Evolutionary conservation across 2,329 filamentous ascomycete genomes (phyloP).

Genomic region (Mycosphaerella sp.): DNA sequence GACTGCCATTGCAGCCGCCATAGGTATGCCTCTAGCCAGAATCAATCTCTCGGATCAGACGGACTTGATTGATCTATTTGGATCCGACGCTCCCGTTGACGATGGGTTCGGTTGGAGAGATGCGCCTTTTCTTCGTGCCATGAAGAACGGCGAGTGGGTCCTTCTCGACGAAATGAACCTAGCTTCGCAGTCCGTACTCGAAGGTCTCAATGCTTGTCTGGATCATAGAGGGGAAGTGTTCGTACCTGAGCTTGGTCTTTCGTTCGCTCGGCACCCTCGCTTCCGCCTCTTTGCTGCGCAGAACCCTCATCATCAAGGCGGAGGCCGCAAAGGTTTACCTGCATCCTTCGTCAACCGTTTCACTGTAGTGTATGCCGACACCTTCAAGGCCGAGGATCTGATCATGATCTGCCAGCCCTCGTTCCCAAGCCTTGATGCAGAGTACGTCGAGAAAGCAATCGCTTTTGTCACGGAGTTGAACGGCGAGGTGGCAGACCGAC

Average conservation of each 20-base stretch:
- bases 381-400: constrained; percentile 76
- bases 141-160: constrained; percentile 97
- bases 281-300: constrained; percentile 97
- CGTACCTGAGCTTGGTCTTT: constrained; percentile 88
- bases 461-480: constrained; percentile 77
- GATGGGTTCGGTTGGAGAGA: constrained; percentile 96
- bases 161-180: constrained; percentile 98
- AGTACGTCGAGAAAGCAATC: constrained; percentile 63
- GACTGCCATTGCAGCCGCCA: constrained; percentile 71
- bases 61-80: constrained; percentile 94
- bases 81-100: constrained; percentile 91
- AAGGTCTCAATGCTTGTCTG: constrained; percentile 92
- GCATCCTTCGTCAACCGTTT: constrained; percentile 98
- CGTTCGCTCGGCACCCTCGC: constrained; percentile 79
- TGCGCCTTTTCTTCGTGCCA: constrained; percentile 88
- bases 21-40: constrained; percentile 75
- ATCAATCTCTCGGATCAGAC: constrained; percentile 99
- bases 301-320: constrained; percentile 95
- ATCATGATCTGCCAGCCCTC: constrained; percentile 72
- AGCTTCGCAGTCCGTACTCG: constrained; percentile 91
- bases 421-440: constrained; percentile 58
- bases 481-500: constrained; percentile 56
- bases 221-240: constrained; percentile 96
- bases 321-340: constrained; percentile 87
- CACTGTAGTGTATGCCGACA: constrained; percentile 93